Percentiles rank a stretch among this genome's conserved stretches.
Evolutionary conservation across 352 stramenopile genomes (phyloP).

Genomic region (Nothophytophthora sp.): DNA sequence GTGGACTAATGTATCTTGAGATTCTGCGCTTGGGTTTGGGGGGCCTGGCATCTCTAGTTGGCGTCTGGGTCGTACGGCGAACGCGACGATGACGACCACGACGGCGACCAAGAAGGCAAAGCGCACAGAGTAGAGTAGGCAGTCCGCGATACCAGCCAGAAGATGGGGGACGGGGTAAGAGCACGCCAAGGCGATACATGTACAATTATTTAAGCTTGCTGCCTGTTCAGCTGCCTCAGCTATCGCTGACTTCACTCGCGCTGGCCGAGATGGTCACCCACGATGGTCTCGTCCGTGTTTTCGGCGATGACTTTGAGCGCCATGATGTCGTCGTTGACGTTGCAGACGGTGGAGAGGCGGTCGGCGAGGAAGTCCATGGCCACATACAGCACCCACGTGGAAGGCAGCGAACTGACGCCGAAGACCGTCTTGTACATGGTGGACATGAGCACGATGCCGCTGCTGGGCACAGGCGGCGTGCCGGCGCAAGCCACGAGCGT

Average conservation of each 20-base stretch:
- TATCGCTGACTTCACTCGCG: conserved; percentile 22
- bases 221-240: no score
- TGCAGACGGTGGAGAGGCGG: conserved; percentile 66
- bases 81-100: conserved; percentile 13
- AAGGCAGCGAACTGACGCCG: conserved; percentile 40
- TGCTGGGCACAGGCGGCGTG: conserved; percentile 54
- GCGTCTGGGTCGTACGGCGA: conserved; percentile 28
- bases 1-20: conserved; percentile 22
- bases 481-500: conserved; percentile 53
- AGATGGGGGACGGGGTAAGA: no score
- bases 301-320: conserved; percentile 75
- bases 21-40: conserved; percentile 21
- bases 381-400: conserved; percentile 58
- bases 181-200: no score
- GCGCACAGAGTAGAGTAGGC: no score
- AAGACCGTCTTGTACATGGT: conserved; percentile 72
- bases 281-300: conserved; percentile 70
- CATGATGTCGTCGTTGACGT: conserved; percentile 84
- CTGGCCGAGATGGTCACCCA: conserved; percentile 52
- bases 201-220: no score
- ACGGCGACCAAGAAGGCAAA: no score
- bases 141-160: no score
- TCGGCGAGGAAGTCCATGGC: conserved; percentile 70
- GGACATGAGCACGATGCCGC: conserved; percentile 52
- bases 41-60: conserved; percentile 19